Base-by-base conservation (phyloP, 129 eudicot genomes). In the Saposhnikovia divaricata region DNA sequence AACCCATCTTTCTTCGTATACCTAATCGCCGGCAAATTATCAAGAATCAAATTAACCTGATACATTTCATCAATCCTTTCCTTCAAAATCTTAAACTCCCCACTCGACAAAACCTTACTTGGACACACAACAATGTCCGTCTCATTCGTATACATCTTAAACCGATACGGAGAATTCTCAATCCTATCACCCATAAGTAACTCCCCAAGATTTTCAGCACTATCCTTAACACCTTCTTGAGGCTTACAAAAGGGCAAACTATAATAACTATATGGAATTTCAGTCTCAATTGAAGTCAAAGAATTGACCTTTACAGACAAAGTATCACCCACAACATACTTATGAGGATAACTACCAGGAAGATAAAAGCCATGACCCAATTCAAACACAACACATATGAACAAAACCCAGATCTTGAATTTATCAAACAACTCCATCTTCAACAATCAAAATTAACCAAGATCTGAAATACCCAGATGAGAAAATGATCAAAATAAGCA, bases 21-120 rank as follows among this genome's bases (percentile, higher is more conserved):
- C 50, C 76, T 19, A 44, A 72, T 72, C 18, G 76, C 76, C 5
- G 89, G 89, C 76, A 86, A 74, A 47, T 86, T 86, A 78, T 86
- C 89, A 14, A 86, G 76, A 48, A 83, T 86, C 77, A 86, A 69
- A 79, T 86, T 86, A 74, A 86, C 89, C 75, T 86, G 87, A 76
- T 86, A 86, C 85, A 83, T 86, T 77, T 86, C 89, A 78, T 86
- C 89, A 12, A 86, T 86, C 81, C 89, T 81, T 2, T 72, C 45
- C 45, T 72, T 72, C 51, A 72, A 39, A 39, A 72, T 44, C 76
- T 72, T 72, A 42, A 72, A 72, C 50, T 72, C 76, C 31, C 25
- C 76, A 72, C 50, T 3, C 16, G 76, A 72, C 76, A 72, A 72
- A 39, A 44, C 47, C 25, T 42, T 72, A 21, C 48, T 72, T 0